These are phyloP conservation scores for Microthlaspi erraticum DNA, from an alignment of 345 rosid species.

Conservation along the genomic window DNA sequence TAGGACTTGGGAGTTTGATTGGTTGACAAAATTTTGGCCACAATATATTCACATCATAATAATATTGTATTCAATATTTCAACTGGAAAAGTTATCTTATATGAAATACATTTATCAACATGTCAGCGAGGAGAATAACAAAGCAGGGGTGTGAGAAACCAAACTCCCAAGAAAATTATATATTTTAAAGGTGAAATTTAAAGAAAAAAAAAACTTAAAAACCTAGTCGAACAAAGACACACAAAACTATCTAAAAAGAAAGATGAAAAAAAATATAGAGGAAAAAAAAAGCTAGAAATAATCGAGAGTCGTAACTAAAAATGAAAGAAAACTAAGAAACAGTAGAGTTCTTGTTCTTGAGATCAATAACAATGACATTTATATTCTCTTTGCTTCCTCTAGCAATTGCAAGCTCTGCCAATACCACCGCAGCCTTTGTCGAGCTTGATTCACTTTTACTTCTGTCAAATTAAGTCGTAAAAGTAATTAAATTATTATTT, in stretches of 20 bases:
- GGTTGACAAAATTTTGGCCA: too few relatives aligned
- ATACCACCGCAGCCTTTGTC: slow-evolving; percentile 52
- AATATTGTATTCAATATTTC: too few relatives aligned
- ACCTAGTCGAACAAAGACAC: too few relatives aligned
- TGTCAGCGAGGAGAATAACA: too few relatives aligned
- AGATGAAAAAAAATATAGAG: not conserved
- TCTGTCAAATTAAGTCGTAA: not conserved
- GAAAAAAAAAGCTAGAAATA: slow-evolving; percentile 5
- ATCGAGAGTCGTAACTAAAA: not conserved
- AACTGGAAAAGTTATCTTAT: too few relatives aligned
- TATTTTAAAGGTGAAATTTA: too few relatives aligned
- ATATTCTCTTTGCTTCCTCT: slow-evolving; percentile 68
- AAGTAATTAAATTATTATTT: not conserved
- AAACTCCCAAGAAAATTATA: too few relatives aligned
- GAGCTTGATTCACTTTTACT: slow-evolving; percentile 38
- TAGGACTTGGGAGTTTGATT: too few relatives aligned
- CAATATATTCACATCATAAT: too few relatives aligned
- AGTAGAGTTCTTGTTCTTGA: slow-evolving; percentile 33
- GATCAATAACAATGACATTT: slow-evolving; percentile 63
- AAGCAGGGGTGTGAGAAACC: too few relatives aligned
- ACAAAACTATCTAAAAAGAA: not conserved
- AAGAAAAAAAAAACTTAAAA: too few relatives aligned
- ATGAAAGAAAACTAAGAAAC: not conserved
- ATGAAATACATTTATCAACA: too few relatives aligned
- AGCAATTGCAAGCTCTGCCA: slow-evolving; percentile 61